These are phyloP conservation scores for Fistulina hepatica DNA, from an alignment of 1,284 basidiomycete species.

Conservation along the genomic window DNA sequence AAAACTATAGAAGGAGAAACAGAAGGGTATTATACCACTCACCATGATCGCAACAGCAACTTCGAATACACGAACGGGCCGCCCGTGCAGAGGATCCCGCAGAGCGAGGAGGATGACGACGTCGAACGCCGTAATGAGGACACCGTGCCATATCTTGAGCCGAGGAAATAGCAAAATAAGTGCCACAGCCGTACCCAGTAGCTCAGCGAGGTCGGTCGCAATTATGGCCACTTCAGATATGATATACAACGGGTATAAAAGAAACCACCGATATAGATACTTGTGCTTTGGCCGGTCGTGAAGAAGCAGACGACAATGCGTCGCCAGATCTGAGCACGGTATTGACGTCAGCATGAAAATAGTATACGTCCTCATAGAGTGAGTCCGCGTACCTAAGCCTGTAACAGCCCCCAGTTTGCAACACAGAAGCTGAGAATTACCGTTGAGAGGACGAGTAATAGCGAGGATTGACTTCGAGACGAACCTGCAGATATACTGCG, in stretches of 20 bases:
- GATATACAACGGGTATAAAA: slow-evolving; percentile 59
- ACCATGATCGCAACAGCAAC: slow-evolving; percentile 70
- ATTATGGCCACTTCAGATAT: slow-evolving; percentile 79
- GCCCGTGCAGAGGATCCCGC: slow-evolving; percentile 46
- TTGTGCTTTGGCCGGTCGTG: slow-evolving; percentile 56
- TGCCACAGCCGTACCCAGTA: slow-evolving; percentile 57
- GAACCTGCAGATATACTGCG: slow-evolving; percentile 67
- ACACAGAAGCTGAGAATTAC: slow-evolving; percentile 38
- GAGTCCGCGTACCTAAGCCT: slow-evolving; percentile 42
- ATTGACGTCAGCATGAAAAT: neutral
- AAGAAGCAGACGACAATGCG: slow-evolving; percentile 63
- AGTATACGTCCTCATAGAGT: too few relatives aligned
- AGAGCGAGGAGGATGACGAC: slow-evolving; percentile 68
- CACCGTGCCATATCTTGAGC: slow-evolving; percentile 71
- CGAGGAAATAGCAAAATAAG: slow-evolving; percentile 74
- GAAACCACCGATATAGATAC: slow-evolving; percentile 50
- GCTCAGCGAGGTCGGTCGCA: slow-evolving; percentile 62
- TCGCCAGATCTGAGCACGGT: slow-evolving; percentile 44
- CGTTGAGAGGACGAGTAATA: slow-evolving; percentile 2
- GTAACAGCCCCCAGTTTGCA: slow-evolving; percentile 60
- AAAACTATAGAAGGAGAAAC: neutral
- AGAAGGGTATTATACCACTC: slow-evolving; percentile 7
- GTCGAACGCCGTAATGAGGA: slow-evolving; percentile 77
- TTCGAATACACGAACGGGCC: slow-evolving; percentile 67
- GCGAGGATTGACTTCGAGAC: slow-evolving; percentile 10